phyloP scores from a whole-genome alignment of 2,329 filamentous ascomycete genomes.

The Seiridium unicorne region DNA sequence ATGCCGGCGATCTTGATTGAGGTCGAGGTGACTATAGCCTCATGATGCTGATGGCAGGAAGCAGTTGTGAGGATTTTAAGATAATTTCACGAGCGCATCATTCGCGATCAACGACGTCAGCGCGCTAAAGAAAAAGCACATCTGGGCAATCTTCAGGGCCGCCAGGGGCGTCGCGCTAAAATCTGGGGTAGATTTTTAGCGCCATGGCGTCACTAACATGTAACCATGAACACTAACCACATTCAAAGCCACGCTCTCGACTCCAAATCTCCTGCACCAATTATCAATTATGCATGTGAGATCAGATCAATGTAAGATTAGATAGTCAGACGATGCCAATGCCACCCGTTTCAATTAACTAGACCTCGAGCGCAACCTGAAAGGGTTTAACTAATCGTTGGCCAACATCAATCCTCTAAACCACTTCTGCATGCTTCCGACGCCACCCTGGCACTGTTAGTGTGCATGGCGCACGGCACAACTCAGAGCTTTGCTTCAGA shows the following conservation, averaged over 20 bases:
- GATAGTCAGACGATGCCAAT: too few species aligned
- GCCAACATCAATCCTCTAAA: too few species aligned
- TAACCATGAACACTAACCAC: not conserved
- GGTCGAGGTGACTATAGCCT: not conserved
- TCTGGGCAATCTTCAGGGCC: not conserved
- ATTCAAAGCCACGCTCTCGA: not conserved
- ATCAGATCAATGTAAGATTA: too few species aligned
- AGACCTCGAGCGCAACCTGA: too few species aligned
- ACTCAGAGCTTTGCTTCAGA: slow-evolving; percentile 14
- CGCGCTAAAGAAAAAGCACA: not conserved
- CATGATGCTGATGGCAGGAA: not conserved
- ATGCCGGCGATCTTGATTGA: not conserved
- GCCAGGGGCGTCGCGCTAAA: not conserved
- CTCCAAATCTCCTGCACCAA: not conserved
- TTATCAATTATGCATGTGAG: too few species aligned
- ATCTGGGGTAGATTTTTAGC: slow-evolving; percentile 1
- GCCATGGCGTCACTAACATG: not conserved
- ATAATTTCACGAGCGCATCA: too few species aligned
- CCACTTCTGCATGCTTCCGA: too few species aligned
- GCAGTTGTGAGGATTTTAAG: not conserved
- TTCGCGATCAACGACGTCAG: slow-evolving; percentile 11
- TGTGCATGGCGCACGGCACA: not conserved
- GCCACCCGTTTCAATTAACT: too few species aligned
- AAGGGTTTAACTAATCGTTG: too few species aligned
- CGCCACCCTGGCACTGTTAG: too few species aligned